These are phyloP conservation scores for Pachysandra terminalis DNA, from an alignment of 164 flowering plant genomes.

Conservation along the genomic window DNA sequence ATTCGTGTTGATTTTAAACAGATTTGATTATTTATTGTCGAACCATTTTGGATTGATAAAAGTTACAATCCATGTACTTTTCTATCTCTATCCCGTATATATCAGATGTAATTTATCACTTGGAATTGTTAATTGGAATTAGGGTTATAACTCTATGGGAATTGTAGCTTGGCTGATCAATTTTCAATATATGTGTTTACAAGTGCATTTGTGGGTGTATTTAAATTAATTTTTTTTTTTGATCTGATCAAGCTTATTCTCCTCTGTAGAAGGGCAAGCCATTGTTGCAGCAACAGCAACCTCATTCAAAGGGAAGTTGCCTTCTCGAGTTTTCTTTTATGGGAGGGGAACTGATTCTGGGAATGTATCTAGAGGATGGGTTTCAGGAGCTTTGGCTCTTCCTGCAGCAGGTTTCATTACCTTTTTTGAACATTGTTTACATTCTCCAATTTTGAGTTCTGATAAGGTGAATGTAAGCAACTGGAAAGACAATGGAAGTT, in stretches of 20 bases:
- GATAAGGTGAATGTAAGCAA: neutral
- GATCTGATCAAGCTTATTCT: constrained; percentile 1
- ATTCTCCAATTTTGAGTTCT: neutral
- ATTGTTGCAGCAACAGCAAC: constrained; percentile 64
- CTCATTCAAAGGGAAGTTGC: constrained; percentile 42
- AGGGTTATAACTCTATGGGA: too few relatives aligned
- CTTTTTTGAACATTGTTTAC: neutral
- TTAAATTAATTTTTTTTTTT: neutral
- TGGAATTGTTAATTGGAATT: too few relatives aligned
- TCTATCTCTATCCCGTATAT: too few relatives aligned
- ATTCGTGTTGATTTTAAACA: too few relatives aligned
- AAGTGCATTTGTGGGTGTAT: too few relatives aligned
- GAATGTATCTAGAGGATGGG: constrained; percentile 56
- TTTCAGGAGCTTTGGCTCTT: constrained; percentile 65
- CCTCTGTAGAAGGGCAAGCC: constrained; percentile 61
- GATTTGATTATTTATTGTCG: too few relatives aligned
- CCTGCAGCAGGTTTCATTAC: constrained; percentile 77
- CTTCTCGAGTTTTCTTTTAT: constrained; percentile 42
- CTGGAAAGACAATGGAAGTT: neutral
- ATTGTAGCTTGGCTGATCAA: too few relatives aligned
- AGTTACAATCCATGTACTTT: too few relatives aligned
- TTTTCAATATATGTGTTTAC: too few relatives aligned
- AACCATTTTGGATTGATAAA: too few relatives aligned
- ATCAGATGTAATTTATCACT: too few relatives aligned
- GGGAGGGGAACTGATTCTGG: constrained; percentile 39